Evolutionary conservation across 2,329 filamentous ascomycete genomes (phyloP), one percentile per base, ranked within the genome.

Genomic region (Diaporthe nobilis): DNA sequence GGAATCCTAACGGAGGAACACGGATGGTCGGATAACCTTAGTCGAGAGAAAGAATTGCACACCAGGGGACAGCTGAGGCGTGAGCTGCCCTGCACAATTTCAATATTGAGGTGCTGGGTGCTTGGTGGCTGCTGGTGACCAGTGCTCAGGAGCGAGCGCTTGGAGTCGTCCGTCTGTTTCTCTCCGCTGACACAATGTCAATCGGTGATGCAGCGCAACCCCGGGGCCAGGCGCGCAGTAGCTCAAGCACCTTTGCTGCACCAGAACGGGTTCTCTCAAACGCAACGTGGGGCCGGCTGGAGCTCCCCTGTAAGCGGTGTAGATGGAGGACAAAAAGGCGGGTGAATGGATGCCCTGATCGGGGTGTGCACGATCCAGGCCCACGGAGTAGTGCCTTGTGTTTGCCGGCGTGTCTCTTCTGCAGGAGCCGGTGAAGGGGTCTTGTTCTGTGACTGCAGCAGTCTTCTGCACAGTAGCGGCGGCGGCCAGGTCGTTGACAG

Each of bases 241-340:
- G 71, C 57, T 65, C 37, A 31, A 37, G 10, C 25, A 49, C 15
- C n/a, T 55, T 22, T 63, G 20, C 51, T 60, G 71, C 71, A 73
- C 34, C 47, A 55, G 34, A 49, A 70, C 65, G 65, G 65, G 22
- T 70, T 70, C 49, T 39, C 71, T 34, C 68, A 49, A 58, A 58
- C 20, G 51, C 57, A 53, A 42, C 71, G 71, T 73, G 71, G 71
- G 71, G 71, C 58, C 15, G 17, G 58, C 60, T 37, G 71, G 71
- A 55, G 71, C 58, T 65, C 58, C 71, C 68, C 58, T 65, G 71
- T 60, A 73, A 73, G 71, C 71, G 71, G 71, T 73, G 71, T 55
- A 73, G 71, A 34, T 44, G 51, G 57, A 63, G 22, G 47, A 51
- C 53, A 60, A 60, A 55, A 61, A 49, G 20, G 55, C 57, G 31